Evolutionary conservation across 176 grass and related monocot genomes (phyloP).

Genomic region (Coix lacrymajobi): DNA sequence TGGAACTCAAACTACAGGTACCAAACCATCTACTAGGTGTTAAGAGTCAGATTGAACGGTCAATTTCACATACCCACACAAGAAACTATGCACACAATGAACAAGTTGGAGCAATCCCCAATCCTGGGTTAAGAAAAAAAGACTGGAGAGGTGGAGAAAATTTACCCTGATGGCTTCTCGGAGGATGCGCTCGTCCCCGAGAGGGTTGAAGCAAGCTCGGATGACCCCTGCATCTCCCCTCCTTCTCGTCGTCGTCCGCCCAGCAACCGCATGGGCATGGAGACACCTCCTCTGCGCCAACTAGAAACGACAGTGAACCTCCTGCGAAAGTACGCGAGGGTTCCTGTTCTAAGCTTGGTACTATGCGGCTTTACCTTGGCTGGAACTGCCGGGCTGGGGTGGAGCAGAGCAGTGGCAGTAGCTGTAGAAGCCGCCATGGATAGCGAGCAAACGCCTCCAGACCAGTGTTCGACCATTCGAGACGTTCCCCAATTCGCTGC

Average conservation of each 20-base stretch:
- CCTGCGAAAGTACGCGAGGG: background rate
- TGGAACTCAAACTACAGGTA: background rate
- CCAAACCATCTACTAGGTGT: background rate
- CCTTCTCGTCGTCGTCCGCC: background rate
- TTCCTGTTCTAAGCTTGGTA: background rate
- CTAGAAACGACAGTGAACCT: background rate
- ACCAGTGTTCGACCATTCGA: background rate
- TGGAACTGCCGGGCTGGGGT: background rate
- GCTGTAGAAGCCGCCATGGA: slow-evolving; percentile 29
- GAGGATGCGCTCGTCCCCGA: slow-evolving; percentile 70
- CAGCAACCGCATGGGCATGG: background rate
- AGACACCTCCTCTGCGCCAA: slow-evolving; percentile 1
- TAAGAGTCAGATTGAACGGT: background rate
- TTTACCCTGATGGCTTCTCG: slow-evolving; percentile 81
- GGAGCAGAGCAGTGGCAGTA: background rate
- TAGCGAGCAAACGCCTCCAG: slow-evolving; percentile 7
- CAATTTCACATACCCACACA: background rate
- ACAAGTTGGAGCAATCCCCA: background rate
- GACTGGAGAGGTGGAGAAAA: background rate
- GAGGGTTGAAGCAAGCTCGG: slow-evolving; percentile 66
- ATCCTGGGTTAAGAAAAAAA: background rate
- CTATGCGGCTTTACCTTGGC: slow-evolving; percentile 9
- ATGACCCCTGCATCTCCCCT: background rate
- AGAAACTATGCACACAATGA: background rate
- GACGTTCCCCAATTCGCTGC: background rate